Conservation (phyloP, 2,329 filamentous ascomycete genomes). For the Periconia macrospinosa region DNA sequence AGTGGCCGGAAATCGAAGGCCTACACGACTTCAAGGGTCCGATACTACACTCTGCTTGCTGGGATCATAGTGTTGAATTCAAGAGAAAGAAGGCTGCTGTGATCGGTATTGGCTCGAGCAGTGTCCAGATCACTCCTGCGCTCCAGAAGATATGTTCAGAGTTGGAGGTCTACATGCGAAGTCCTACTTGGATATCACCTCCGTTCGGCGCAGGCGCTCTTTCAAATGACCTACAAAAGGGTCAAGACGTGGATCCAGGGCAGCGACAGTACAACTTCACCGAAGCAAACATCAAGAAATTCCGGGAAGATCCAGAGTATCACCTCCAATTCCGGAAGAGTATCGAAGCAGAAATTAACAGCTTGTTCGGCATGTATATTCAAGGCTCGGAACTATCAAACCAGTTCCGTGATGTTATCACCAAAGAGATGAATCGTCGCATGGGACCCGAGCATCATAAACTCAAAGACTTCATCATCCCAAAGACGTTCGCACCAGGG, state of each 20-base stretch:
- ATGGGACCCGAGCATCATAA: conserved; percentile 45
- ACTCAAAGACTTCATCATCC: conserved; percentile 50
- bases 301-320: conserved; percentile 59
- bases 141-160: conserved; percentile 42
- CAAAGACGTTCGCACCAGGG: conserved; percentile 49
- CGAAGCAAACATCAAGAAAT: conserved; percentile 59
- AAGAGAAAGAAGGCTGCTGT: conserved; percentile 32
- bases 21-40: conserved; percentile 48
- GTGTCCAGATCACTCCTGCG: conserved; percentile 41
- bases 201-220: conserved; percentile 42
- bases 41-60: conserved; percentile 48
- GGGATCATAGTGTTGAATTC: conserved; percentile 45
- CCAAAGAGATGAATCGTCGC: conserved; percentile 46
- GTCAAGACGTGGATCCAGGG: conserved; percentile 43
- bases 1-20: conserved; percentile 48
- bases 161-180: conserved; percentile 41
- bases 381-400: conserved; percentile 50
- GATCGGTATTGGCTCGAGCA: conserved; percentile 38
- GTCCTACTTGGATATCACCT: conserved; percentile 45
- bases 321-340: conserved; percentile 54
- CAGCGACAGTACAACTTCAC: conserved; percentile 49
- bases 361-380: conserved; percentile 56
- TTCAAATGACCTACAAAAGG: conserved; percentile 35
- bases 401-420: conserved; percentile 45
- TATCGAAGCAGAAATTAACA: conserved; percentile 55